Evolutionary conservation across 2,329 filamentous ascomycete genomes (phyloP).

Genomic region (Coniella vitis): DNA sequence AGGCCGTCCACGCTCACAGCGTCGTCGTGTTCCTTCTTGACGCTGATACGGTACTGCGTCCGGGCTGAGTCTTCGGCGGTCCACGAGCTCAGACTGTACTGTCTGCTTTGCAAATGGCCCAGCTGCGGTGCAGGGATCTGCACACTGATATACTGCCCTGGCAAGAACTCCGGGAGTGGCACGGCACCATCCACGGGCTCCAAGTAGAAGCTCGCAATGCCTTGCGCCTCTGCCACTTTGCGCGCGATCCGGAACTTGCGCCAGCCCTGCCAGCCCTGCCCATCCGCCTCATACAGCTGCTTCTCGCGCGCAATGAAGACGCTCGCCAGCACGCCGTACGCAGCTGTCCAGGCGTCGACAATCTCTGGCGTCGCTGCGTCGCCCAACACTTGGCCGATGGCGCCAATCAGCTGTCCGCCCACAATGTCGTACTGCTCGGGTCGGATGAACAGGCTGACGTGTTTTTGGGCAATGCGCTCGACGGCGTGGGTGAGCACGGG

Average conservation of each 20-base stretch:
- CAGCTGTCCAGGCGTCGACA: conserved; percentile 62
- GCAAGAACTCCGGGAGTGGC: conserved; percentile 52
- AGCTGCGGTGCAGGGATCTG: conserved; percentile 54
- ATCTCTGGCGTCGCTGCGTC: conserved; percentile 60
- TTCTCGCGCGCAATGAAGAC: conserved; percentile 62
- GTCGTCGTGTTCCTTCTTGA: conserved; percentile 54
- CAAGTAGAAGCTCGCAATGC: conserved; percentile 66
- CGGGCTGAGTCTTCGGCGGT: conserved; percentile 32
- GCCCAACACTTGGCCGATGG: conserved; percentile 62
- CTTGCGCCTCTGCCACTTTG: conserved; percentile 47
- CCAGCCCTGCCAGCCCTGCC: conserved; percentile 39
- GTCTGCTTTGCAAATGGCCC: conserved; percentile 61
- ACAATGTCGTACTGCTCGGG: conserved; percentile 67
- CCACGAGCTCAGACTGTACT: conserved; percentile 67
- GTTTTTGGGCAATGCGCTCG: conserved; percentile 71
- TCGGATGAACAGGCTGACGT: conserved; percentile 62
- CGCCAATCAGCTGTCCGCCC: conserved; percentile 58
- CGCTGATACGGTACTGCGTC: conserved; percentile 63
- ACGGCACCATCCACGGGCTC: conserved; percentile 50
- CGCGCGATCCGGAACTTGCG: conserved; percentile 48
- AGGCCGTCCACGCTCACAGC: conserved; percentile 35
- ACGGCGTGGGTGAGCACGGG: conserved; percentile 47
- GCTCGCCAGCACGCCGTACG: conserved; percentile 64
- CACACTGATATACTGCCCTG: conserved; percentile 69
- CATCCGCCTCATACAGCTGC: conserved; percentile 47